Conservation (phyloP, 1,284 basidiomycete genomes). For the Fomitopsis palustris region DNA sequence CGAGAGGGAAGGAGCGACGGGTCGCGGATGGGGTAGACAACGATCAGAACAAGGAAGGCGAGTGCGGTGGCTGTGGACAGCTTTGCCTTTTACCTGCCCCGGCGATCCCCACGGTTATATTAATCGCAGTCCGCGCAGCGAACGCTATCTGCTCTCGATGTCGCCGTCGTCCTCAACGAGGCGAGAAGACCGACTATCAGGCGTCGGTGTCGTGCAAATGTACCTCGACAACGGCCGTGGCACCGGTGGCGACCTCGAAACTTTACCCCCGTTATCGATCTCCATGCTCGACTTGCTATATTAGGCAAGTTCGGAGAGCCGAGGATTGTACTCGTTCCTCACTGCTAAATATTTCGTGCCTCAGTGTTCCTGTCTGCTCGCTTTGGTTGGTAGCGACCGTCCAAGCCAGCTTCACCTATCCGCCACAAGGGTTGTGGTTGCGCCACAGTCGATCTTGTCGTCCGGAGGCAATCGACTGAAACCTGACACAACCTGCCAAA, state of each 20-base stretch:
- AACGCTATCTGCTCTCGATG: neutral
- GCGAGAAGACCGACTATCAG: neutral
- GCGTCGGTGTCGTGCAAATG: neutral
- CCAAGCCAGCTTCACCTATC: too few relatives aligned
- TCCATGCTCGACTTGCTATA: neutral
- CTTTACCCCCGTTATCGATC: conserved; percentile 6
- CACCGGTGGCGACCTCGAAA: neutral
- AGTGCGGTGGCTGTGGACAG: conserved; percentile 5
- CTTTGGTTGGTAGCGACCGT: too few relatives aligned
- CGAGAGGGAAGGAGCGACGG: neutral
- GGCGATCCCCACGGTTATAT: conserved; percentile 5
- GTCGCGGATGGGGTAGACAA: neutral
- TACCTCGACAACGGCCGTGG: conserved; percentile 3
- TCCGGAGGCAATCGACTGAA: neutral
- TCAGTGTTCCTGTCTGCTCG: too few relatives aligned
- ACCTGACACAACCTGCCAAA: neutral
- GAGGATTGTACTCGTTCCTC: neutral
- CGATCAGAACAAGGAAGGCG: conserved; percentile 8
- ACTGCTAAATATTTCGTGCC: too few relatives aligned
- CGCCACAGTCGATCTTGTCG: too few relatives aligned
- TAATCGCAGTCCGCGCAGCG: conserved; percentile 1
- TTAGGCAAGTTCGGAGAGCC: neutral
- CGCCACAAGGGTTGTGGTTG: too few relatives aligned
- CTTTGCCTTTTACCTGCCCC: conserved; percentile 3
- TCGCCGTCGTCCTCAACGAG: neutral